Conservation (phyloP, 139 green algal genomes). For the Auxenochlorella pyrenoidosa region DNA sequence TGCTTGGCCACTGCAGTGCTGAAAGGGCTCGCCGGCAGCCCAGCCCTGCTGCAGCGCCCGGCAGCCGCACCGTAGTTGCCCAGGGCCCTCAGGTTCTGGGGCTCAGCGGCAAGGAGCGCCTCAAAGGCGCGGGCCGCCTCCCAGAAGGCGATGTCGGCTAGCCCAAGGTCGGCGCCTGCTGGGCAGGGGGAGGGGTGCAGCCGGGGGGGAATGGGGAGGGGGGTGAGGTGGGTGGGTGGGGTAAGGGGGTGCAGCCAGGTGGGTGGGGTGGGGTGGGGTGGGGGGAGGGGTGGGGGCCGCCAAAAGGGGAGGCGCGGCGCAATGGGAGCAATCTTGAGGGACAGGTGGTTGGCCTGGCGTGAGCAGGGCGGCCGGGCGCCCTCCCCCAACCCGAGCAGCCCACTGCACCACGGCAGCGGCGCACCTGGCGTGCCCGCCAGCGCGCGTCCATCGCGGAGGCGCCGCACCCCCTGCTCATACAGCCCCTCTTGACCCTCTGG, state of each 20-base stretch:
- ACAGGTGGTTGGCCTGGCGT: neutral
- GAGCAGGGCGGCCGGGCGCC: neutral
- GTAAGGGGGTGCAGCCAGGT: neutral
- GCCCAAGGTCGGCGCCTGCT: slow-evolving; percentile 29
- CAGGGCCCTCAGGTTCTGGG: slow-evolving; percentile 29
- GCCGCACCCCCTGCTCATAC: slow-evolving; percentile 28
- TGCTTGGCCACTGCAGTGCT: too few relatives aligned
- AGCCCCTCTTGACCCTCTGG: slow-evolving; percentile 4
- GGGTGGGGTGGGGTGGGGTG: neutral
- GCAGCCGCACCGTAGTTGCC: slow-evolving; percentile 37
- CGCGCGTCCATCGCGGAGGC: slow-evolving; percentile 9
- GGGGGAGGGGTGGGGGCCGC: neutral
- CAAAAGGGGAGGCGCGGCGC: too few relatives aligned
- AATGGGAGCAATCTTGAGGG: too few relatives aligned
- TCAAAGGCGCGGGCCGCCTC: slow-evolving; percentile 36
- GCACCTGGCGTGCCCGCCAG: slow-evolving; percentile 22
- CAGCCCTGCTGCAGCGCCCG: neutral
- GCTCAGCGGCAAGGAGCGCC: slow-evolving; percentile 10
- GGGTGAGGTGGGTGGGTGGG: neutral
- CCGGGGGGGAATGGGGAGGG: too few relatives aligned
- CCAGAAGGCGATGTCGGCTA: slow-evolving; percentile 25
- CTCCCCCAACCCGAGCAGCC: too few relatives aligned
- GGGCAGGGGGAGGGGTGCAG: neutral
- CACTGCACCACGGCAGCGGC: neutral
- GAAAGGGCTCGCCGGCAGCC: too few relatives aligned